Percentiles rank a stretch among this genome's conserved stretches.
Evolutionary conservation across 2,329 filamentous ascomycete genomes (phyloP).

Genomic region (Botryotinia narcissicola): DNA sequence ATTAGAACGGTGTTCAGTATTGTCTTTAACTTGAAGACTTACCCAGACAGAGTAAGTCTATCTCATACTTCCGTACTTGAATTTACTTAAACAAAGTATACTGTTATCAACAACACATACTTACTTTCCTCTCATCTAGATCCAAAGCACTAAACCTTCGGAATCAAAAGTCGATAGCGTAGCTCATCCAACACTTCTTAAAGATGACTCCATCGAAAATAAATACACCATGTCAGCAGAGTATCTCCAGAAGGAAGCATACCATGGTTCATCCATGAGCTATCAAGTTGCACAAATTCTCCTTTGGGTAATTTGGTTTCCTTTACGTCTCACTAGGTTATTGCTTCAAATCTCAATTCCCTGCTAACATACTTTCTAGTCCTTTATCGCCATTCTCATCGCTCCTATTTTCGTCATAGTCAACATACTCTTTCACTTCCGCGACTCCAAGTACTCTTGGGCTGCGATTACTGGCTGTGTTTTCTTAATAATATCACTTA

Average conservation of each 20-base stretch:
- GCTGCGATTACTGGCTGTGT: neutral
- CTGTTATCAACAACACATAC: neutral
- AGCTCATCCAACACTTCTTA: too few species aligned
- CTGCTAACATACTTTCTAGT: neutral
- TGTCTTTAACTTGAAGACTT: neutral
- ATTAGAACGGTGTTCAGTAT: neutral
- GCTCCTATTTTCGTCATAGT: neutral
- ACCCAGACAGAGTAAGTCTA: neutral
- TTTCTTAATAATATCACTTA: neutral
- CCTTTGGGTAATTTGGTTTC: neutral
- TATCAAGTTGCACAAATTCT: neutral
- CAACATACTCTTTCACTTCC: neutral
- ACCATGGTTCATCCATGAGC: slow-evolving; percentile 6
- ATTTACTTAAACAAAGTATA: fast-evolving
- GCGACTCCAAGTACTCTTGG: neutral
- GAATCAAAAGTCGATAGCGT: too few species aligned
- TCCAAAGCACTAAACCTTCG: neutral
- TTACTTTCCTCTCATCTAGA: neutral
- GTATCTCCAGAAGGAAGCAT: neutral
- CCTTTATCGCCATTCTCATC: neutral
- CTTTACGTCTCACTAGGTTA: neutral
- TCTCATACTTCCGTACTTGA: fast-evolving
- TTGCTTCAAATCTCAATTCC: too few species aligned
- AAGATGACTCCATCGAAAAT: neutral
- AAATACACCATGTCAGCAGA: neutral